phyloP scores from a whole-genome alignment of 371 early-diverging fungal species.

The Zopfochytrium polystomum region DNA sequence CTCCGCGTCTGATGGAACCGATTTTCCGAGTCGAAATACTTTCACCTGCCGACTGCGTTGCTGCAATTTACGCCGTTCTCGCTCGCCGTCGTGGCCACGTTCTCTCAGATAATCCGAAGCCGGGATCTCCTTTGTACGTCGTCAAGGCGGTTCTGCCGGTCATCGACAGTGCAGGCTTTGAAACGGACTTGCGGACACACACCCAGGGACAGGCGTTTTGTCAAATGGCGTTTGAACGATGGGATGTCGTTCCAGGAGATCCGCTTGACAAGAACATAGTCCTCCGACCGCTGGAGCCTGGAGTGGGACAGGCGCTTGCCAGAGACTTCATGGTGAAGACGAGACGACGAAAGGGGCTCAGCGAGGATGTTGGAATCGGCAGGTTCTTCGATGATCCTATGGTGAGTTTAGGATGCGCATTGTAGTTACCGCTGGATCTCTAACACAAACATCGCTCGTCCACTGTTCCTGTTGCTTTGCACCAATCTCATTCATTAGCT shows the following conservation, averaged over 20 bases:
- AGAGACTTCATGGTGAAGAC: slow-evolving; percentile 98
- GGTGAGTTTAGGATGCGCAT: slow-evolving; percentile 24
- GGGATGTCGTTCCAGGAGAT: slow-evolving; percentile 97
- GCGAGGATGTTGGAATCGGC: slow-evolving; percentile 90
- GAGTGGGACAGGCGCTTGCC: slow-evolving; percentile 82
- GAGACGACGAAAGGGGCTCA: slow-evolving; percentile 83
- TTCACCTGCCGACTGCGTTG: slow-evolving; percentile 92
- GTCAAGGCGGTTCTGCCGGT: slow-evolving; percentile 93
- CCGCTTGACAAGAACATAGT: slow-evolving; percentile 87
- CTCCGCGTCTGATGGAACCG: slow-evolving; percentile 97
- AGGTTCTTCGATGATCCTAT: slow-evolving; percentile 95
- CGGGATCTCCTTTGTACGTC: slow-evolving; percentile 92
- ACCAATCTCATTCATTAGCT: too few relatives aligned
- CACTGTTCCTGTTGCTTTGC: background rate
- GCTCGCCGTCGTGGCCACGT: slow-evolving; percentile 95
- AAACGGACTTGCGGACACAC: slow-evolving; percentile 92
- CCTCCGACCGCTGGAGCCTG: slow-evolving; percentile 85
- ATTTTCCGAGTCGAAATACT: slow-evolving; percentile 93
- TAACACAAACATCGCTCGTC: background rate
- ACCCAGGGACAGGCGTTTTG: slow-evolving; percentile 96
- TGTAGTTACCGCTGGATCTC: background rate
- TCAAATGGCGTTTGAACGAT: slow-evolving; percentile 94
- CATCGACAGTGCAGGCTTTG: slow-evolving; percentile 94
- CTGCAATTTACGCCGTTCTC: slow-evolving; percentile 91
- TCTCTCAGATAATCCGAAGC: slow-evolving; percentile 89